Percentiles rank a stretch among this genome's conserved stretches.
These are phyloP conservation scores for Rheum nobile DNA, from an alignment of 148 eudicot genomes.

Conservation along the genomic window DNA sequence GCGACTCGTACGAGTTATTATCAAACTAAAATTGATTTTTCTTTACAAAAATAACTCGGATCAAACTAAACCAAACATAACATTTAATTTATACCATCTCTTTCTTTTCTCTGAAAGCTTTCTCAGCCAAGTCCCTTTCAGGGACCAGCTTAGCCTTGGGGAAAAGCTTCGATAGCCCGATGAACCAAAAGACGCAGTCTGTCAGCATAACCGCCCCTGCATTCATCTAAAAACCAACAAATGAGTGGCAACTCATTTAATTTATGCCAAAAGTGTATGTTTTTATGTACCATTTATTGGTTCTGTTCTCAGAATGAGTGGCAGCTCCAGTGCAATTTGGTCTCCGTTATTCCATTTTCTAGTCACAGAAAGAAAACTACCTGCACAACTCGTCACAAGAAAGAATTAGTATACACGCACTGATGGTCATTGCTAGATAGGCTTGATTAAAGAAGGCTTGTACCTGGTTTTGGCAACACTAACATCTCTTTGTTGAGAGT, in stretches of 20 bases:
- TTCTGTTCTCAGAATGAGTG: conserved; percentile 52
- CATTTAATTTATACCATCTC: conserved; percentile 49
- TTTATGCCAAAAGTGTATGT: too few species aligned
- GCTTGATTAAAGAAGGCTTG: not conserved
- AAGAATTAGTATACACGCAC: not conserved
- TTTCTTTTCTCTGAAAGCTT: conserved; percentile 87
- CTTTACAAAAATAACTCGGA: too few species aligned
- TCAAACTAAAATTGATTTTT: too few species aligned
- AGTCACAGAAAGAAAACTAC: conserved; percentile 49
- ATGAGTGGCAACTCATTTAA: too few species aligned
- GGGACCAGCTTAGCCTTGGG: conserved; percentile 87
- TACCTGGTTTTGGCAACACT: conserved; percentile 52
- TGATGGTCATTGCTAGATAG: not conserved
- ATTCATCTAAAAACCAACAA: too few species aligned
- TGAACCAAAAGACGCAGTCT: too few species aligned
- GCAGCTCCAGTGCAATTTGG: conserved; percentile 41
- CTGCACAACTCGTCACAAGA: conserved; percentile 20
- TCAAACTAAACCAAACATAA: too few species aligned
- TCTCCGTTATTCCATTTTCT: conserved; percentile 60
- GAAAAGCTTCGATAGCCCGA: conserved; percentile 62
- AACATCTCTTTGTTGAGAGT: conserved; percentile 32
- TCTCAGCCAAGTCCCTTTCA: conserved; percentile 41
- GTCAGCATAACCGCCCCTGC: too few species aligned
- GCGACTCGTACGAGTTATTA: not conserved
- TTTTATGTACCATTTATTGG: conserved; percentile 72